These are phyloP conservation scores for Cystofilobasidium bisporidii DNA, from an alignment of 768 basidiomycete genomes.

Conservation along the genomic window DNA sequence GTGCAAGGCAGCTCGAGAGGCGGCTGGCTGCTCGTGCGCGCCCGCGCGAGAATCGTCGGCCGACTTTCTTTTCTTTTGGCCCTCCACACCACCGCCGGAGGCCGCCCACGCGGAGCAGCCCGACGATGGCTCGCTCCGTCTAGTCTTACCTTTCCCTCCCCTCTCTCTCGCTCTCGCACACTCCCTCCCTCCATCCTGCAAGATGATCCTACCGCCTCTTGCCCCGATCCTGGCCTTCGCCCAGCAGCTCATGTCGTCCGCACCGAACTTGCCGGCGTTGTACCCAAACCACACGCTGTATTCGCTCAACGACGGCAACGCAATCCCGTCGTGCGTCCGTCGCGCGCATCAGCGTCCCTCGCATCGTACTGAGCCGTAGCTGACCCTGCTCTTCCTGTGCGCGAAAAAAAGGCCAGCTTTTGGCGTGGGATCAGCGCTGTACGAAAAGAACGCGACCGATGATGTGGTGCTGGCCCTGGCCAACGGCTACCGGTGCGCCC, in stretches of 20 bases:
- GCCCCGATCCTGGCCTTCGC: neutral
- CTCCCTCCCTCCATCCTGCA: neutral
- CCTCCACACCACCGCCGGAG: too few species aligned
- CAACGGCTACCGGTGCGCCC: conserved; percentile 42
- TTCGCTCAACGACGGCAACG: conserved; percentile 50
- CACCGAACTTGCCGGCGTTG: neutral
- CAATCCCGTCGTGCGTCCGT: conserved; percentile 50
- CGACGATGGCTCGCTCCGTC: too few species aligned
- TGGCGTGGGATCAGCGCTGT: conserved; percentile 17
- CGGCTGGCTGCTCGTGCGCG: too few species aligned
- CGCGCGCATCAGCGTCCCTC: conserved; percentile 31
- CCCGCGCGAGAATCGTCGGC: too few species aligned
- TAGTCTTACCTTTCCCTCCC: neutral
- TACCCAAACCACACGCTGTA: conserved; percentile 4
- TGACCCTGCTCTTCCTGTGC: neutral
- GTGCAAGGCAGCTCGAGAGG: too few species aligned
- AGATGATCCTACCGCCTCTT: neutral
- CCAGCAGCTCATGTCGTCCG: neutral
- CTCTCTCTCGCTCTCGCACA: neutral
- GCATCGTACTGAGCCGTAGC: neutral
- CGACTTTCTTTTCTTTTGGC: too few species aligned
- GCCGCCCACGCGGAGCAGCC: too few species aligned
- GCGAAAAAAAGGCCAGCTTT: neutral
- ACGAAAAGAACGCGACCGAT: conserved; percentile 13
- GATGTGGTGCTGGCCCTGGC: conserved; percentile 46